These are phyloP conservation scores for Sporobolomyces roseus DNA, from an alignment of 768 basidiomycete genomes.

Conservation along the genomic window DNA sequence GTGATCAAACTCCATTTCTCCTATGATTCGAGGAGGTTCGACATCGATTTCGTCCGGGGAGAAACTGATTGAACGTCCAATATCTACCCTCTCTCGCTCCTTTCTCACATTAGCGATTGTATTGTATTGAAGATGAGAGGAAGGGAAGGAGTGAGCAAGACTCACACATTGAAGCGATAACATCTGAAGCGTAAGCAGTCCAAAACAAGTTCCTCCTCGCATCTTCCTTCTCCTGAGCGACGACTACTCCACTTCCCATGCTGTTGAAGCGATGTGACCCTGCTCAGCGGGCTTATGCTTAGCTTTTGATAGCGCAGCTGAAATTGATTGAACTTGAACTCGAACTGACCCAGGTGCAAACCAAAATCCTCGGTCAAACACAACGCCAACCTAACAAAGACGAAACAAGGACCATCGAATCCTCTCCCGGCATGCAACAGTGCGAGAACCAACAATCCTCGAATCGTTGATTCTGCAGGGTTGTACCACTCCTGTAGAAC, in stretches of 20 bases:
- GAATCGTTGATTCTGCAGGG: constrained; percentile 29
- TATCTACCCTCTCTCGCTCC: no score
- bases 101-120: no score
- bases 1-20: constrained; percentile 36
- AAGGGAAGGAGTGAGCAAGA: neutral
- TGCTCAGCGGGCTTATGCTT: no score
- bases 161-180: constrained; percentile 13
- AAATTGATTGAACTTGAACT: no score
- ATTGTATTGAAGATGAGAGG: no score
- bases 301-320: no score
- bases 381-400: constrained; percentile 24
- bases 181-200: constrained; percentile 14
- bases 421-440: constrained; percentile 22
- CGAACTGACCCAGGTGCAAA: constrained; percentile 27
- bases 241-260: neutral
- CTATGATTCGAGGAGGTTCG: constrained; percentile 10
- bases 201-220: constrained; percentile 27
- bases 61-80: constrained; percentile 24
- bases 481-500: constrained; percentile 35
- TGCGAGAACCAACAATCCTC: constrained; percentile 23
- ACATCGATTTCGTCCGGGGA: constrained; percentile 29
- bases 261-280: constrained; percentile 12
- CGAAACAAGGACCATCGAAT: constrained; percentile 31
- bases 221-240: neutral
- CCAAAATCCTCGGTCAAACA: constrained; percentile 36